Conservation (phyloP, 192 early-diverging fungal genomes). For the Borealophlyctis nickersoniae region DNA sequence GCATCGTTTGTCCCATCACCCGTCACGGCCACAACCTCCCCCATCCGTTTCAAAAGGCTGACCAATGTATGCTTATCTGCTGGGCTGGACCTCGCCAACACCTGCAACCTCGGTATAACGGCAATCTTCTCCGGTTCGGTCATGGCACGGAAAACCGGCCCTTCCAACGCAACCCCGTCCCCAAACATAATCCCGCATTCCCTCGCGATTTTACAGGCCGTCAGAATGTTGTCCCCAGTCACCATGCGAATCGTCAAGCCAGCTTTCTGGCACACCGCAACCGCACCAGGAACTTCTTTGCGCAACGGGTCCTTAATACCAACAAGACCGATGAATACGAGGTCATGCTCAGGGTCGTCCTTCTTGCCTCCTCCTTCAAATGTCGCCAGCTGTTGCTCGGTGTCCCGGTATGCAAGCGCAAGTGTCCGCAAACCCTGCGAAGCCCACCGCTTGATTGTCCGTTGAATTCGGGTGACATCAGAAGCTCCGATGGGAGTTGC, state of each 20-base stretch:
- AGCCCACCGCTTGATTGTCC: conserved; percentile 55
- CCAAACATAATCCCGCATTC: conserved; percentile 54
- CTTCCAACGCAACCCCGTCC: conserved; percentile 56
- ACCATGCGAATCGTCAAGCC: conserved; percentile 58
- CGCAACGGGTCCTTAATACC: conserved; percentile 61
- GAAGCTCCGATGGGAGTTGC: conserved; percentile 23
- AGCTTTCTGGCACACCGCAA: conserved; percentile 49
- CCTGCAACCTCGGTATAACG: conserved; percentile 50
- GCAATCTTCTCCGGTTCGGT: conserved; percentile 45
- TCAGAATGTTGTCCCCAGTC: conserved; percentile 61
- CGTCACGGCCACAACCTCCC: conserved; percentile 61
- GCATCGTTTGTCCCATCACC: conserved; percentile 65
- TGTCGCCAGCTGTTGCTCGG: conserved; percentile 34
- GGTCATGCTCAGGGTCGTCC: conserved; percentile 49
- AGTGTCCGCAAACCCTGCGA: conserved; percentile 54
- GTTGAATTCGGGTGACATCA: conserved; percentile 28
- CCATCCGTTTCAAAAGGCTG: conserved; percentile 45
- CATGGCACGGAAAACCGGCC: conserved; percentile 55
- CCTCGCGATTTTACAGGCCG: conserved; percentile 57
- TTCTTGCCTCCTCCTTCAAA: conserved; percentile 28
- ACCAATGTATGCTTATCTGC: conserved; percentile 57
- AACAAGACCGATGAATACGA: conserved; percentile 50
- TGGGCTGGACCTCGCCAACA: conserved; percentile 51
- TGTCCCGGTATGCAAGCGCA: conserved; percentile 52
- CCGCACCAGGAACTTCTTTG: conserved; percentile 56